A percentile compares a stretch with the other conserved stretches of the same genome.
phyloP scores from a whole-genome alignment of 2,329 filamentous ascomycete genomes.

The Aspergillus neoniger region DNA sequence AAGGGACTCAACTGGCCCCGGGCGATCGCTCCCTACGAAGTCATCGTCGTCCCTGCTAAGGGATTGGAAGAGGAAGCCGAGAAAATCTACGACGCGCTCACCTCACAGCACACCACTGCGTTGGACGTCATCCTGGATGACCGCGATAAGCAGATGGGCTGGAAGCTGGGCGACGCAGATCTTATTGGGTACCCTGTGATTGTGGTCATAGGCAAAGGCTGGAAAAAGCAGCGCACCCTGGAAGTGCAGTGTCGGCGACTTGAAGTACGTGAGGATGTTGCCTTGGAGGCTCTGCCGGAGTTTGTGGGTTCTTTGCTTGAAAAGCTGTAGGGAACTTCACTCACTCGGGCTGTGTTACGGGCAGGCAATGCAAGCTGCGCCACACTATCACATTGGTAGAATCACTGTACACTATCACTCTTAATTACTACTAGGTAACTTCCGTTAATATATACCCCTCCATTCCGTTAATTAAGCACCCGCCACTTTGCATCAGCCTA shows the following conservation, averaged over 20 bases:
- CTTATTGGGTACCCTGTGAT: conserved; percentile 83
- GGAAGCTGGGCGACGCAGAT: conserved; percentile 91
- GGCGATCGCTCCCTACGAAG: conserved; percentile 81
- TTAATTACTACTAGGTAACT: background rate
- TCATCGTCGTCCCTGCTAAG: conserved; percentile 63
- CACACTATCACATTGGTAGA: conserved; percentile 8
- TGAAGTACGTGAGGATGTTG: conserved; percentile 60
- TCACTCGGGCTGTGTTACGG: background rate
- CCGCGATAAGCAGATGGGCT: conserved; percentile 66
- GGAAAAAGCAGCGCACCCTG: conserved; percentile 59
- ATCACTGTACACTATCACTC: conserved; percentile 9
- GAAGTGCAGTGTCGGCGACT: conserved; percentile 79
- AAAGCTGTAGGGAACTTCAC: conserved; percentile 45
- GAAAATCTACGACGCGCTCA: conserved; percentile 65
- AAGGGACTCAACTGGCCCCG: conserved; percentile 85
- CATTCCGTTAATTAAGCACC: background rate
- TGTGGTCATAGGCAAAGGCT: conserved; percentile 73
- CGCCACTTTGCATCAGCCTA: background rate
- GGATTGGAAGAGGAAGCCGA: conserved; percentile 52
- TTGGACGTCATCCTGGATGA: conserved; percentile 77
- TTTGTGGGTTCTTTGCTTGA: conserved; percentile 53
- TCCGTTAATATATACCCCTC: conserved; percentile 1
- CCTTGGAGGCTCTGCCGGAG: conserved; percentile 51
- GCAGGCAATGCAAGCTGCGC: conserved; percentile 7
- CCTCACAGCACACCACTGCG: conserved; percentile 21